phyloP scores from a whole-genome alignment of 495 filamentous ascomycete genomes.

The Podospora pseudoanserina region DNA sequence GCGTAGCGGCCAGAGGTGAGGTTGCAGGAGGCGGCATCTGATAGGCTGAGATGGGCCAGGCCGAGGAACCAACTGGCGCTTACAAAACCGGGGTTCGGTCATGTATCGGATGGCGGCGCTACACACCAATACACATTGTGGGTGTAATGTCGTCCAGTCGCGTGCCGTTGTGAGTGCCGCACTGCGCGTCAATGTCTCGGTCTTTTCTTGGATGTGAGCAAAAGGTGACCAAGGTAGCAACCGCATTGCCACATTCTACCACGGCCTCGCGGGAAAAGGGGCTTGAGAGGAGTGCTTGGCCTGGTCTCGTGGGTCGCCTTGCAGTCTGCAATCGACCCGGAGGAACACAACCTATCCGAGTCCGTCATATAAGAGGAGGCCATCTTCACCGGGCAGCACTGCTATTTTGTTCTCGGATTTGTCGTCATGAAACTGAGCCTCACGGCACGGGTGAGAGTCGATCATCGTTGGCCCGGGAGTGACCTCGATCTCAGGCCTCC shows the following conservation, averaged over 20 bases:
- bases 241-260: conserved; percentile 40
- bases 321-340: background rate
- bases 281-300: conserved; percentile 11
- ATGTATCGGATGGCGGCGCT: conserved; percentile 48
- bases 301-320: conserved; percentile 48
- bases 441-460: conserved; percentile 15
- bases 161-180: conserved; percentile 41
- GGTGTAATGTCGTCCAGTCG: conserved; percentile 40
- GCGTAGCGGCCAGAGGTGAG: conserved; percentile 29
- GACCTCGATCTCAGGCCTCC: background rate
- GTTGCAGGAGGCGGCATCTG: conserved; percentile 36
- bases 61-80: conserved; percentile 51
- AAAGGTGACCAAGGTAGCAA: conserved; percentile 19
- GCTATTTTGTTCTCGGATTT: conserved; percentile 13
- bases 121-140: conserved; percentile 35
- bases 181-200: conserved; percentile 48
- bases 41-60: conserved; percentile 43
- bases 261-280: conserved; percentile 21
- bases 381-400: conserved; percentile 4
- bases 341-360: background rate
- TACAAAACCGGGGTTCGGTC: conserved; percentile 42
- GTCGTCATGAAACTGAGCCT: conserved; percentile 17
- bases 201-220: conserved; percentile 40
- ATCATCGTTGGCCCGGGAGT: conserved; percentile 10
- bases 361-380: background rate